Conservation (phyloP, 768 basidiomycete species). For the Gymnopilus dilepis region DNA sequence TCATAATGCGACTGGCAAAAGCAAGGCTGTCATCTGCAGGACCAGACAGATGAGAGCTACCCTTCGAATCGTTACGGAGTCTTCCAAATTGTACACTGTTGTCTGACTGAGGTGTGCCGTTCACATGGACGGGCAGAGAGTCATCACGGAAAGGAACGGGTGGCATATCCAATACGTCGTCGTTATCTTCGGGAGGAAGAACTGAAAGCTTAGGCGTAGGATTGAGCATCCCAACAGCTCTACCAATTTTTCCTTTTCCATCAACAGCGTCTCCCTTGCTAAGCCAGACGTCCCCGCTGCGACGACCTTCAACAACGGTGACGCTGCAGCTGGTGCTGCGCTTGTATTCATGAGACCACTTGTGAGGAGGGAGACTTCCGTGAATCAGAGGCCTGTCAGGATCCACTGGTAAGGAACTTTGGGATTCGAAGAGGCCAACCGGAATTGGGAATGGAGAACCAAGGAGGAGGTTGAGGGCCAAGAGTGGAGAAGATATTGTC, state of each 20-base stretch:
- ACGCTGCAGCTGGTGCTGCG: constrained; percentile 66
- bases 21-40: constrained; percentile 52
- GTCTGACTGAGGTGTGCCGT: constrained; percentile 60
- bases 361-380: constrained; percentile 44
- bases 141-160: constrained; percentile 65
- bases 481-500: constrained; percentile 68
- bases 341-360: constrained; percentile 63
- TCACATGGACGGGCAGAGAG: constrained; percentile 46
- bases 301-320: constrained; percentile 72
- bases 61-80: constrained; percentile 55
- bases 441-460: constrained; percentile 72
- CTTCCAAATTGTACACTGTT: constrained; percentile 63
- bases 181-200: constrained; percentile 58
- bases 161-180: constrained; percentile 55
- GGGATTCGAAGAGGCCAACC: constrained; percentile 63
- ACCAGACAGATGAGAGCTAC: constrained; percentile 58
- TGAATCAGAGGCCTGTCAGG: constrained; percentile 50
- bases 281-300: constrained; percentile 79
- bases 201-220: constrained; percentile 73
- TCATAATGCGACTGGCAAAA: constrained; percentile 65
- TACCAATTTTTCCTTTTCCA: constrained; percentile 63
- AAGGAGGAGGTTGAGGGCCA: constrained; percentile 65
- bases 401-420: constrained; percentile 45
- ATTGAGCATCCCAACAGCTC: constrained; percentile 66
- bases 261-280: constrained; percentile 74